A percentile compares a stretch with the other conserved stretches of the same genome.
phyloP scores from a whole-genome alignment of 768 basidiomycete species.

The Leccinum arenicola region DNA sequence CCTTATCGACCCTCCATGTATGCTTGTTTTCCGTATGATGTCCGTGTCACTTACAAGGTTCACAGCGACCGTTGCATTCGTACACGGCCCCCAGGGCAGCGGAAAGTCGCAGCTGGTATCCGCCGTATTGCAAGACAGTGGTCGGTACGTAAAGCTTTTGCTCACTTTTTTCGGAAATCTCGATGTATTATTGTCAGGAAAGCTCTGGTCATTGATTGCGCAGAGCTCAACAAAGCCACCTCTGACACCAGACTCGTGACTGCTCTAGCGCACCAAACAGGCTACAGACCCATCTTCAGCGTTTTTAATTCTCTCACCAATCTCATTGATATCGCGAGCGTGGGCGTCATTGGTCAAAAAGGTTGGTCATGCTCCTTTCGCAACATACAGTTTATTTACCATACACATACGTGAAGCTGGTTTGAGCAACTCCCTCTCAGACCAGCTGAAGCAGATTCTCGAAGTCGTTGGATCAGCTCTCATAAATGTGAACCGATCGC shows the following conservation, averaged over 20 bases:
- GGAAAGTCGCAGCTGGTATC: conserved; percentile 68
- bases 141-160: conserved; percentile 39
- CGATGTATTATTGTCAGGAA: conserved; percentile 42
- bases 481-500: conserved; percentile 54
- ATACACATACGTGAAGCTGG: conserved; percentile 53
- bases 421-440: conserved; percentile 70
- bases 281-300: conserved; percentile 87
- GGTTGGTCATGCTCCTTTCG: conserved; percentile 37
- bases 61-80: conserved; percentile 69
- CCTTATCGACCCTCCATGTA: conserved; percentile 75
- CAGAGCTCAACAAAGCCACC: conserved; percentile 61
- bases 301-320: conserved; percentile 78
- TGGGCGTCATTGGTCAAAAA: conserved; percentile 96
- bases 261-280: conserved; percentile 75
- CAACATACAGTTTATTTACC: background rate
- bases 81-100: conserved; percentile 83
- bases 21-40: conserved; percentile 19
- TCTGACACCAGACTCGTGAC: conserved; percentile 69
- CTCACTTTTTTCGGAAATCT: background rate
- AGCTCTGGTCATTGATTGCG: conserved; percentile 80
- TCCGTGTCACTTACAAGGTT: conserved; percentile 6
- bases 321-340: conserved; percentile 86
- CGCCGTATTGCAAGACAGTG: conserved; percentile 47
- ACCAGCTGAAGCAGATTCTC: conserved; percentile 84
- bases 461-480: conserved; percentile 74